Base-by-base conservation (phyloP, 2,329 filamentous ascomycete genomes). In the Penicillium brasilianum region DNA sequence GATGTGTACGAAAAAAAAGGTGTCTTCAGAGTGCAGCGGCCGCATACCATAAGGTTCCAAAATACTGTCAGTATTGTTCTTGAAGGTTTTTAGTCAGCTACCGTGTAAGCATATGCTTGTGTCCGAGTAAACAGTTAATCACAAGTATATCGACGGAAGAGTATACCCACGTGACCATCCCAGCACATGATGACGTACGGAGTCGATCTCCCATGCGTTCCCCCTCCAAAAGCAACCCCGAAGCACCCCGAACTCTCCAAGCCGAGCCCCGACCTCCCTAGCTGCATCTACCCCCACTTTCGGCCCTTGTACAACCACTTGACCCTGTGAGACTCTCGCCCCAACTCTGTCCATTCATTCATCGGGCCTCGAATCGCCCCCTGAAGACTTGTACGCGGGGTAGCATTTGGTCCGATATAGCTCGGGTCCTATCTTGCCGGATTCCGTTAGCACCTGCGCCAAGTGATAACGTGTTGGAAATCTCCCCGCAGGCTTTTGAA, bases 121-220 rank as follows among this genome's bases (percentile, higher is more conserved):
- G 11, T 18, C 10, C 18, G 5, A 13, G 18, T 43, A 20, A 30
- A 48, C 44, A 46, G 25, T 28, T 6, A 10, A 34, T 2, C 32
- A 9, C 7, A 28, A n/a, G 22, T 2, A 8, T 16, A 13, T 46
- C 6, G 13, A 9, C 5, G 13, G 14, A 28, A 9, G 13, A n/a
- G 13, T n/a, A n/a, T 30, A 18, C 22, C 1, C 44, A 74, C 71
- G 71, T 74, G 72, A 69, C 51, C 3, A 56, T 16, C 55, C 51
- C 67, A 66, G 70, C 69, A 66, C 66, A 70, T 63, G 55, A 74
- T 75, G 72, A 75, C 72, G 72, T 70, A 72, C 66, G 66, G 60
- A 65, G 71, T 67, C 66, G 71, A 74, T 74, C 72, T 70, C 65
- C 72, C 70, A 61, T 59, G 54, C 34, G 13, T 43, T 37, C 20